Evolutionary conservation across 2,329 filamentous ascomycete genomes (phyloP).

Genomic region (Neofusicoccum sp.): DNA sequence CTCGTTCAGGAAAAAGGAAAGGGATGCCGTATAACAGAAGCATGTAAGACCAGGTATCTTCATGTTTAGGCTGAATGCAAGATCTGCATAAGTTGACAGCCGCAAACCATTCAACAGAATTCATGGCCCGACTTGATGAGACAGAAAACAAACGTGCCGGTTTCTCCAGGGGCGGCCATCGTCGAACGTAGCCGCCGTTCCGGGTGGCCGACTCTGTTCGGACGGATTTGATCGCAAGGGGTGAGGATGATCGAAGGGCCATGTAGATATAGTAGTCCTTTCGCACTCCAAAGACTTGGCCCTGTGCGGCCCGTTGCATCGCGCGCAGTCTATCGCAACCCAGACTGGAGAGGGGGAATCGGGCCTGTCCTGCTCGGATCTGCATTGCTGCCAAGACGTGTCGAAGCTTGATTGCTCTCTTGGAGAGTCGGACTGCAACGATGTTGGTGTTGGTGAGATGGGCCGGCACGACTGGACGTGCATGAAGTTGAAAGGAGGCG

Average conservation of each 20-base stretch:
- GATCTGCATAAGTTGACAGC: background rate
- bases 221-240: constrained; percentile 14
- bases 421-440: background rate
- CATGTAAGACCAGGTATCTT: background rate
- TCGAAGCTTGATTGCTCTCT: background rate
- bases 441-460: background rate
- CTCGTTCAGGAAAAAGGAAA: background rate
- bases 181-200: background rate
- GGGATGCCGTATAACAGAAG: background rate
- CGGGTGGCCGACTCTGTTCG: background rate
- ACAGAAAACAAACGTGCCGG: constrained; percentile 5
- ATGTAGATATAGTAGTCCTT: background rate
- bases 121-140: background rate
- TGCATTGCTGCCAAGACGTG: background rate
- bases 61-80: background rate
- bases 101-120: background rate
- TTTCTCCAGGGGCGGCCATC: background rate
- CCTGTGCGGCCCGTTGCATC: background rate
- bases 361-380: background rate
- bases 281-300: background rate
- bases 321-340: constrained; percentile 8
- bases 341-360: background rate
- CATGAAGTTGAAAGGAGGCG: background rate
- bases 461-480: background rate
- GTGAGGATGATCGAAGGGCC: constrained; percentile 15